These are phyloP conservation scores for Suzukiozyma palmioleophila DNA, from an alignment of 1,139 yeast species.

Conservation along the genomic window DNA sequence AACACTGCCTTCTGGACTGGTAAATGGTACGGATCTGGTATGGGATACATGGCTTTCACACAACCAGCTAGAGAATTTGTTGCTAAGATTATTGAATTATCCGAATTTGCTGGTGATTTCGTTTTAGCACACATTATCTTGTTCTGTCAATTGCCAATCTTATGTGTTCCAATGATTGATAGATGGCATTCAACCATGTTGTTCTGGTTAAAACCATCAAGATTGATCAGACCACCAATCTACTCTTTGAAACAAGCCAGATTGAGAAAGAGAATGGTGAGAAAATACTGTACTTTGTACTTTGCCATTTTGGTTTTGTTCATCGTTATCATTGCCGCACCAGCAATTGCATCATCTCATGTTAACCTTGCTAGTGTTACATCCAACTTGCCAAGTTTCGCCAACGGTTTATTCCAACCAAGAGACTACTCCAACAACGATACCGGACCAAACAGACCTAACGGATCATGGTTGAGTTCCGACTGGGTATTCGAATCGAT, in stretches of 20 bases:
- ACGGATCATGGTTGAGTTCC: conserved; percentile 22
- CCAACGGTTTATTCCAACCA: conserved; percentile 78
- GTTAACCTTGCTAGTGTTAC: conserved; percentile 23
- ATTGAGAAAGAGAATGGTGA: conserved; percentile 97
- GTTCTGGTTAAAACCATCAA: conserved; percentile 97
- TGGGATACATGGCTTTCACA: conserved; percentile 94
- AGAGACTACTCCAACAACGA: conserved; percentile 77
- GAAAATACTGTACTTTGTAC: conserved; percentile 86
- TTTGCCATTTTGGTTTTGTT: conserved; percentile 66
- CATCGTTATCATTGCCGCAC: conserved; percentile 80
- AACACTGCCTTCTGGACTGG: conserved; percentile 99
- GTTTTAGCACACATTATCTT: conserved; percentile 83
- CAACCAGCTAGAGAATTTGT: conserved; percentile 96
- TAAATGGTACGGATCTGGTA: conserved; percentile 94
- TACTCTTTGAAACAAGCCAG: conserved; percentile 95
- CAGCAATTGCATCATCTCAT: conserved; percentile 67
- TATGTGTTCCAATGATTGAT: conserved; percentile 84
- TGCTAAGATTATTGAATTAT: conserved; percentile 90
- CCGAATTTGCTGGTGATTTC: conserved; percentile 97
- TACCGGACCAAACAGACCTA: conserved; percentile 59
- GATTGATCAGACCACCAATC: conserved; percentile 98
- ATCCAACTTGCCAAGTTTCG: conserved; percentile 42
- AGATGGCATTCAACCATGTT: conserved; percentile 98
- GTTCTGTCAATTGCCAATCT: conserved; percentile 84
- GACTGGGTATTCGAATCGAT: conserved; percentile 45